Evolutionary conservation across 805 yeast genomes (phyloP), one percentile per base, ranked within the genome.

Genomic region (Spencermartinsiella europaea): DNA sequence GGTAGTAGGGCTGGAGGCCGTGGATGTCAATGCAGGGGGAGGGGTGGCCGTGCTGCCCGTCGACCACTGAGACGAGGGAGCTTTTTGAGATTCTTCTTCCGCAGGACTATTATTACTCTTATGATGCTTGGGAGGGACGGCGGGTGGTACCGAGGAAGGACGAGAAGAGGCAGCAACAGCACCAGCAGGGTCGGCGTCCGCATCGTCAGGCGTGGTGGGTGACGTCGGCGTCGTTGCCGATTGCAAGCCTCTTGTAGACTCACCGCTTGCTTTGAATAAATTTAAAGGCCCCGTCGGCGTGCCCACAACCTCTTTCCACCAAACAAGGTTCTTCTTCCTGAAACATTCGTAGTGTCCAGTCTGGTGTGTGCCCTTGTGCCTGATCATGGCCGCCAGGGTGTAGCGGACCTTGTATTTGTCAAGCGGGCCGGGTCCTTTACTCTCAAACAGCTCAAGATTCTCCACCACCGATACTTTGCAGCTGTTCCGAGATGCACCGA

Each of bases 301-400:
- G 7, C 31, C 31, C 10, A 2, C 40, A 17, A 14, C 22, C 15
- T 40, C 43, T 21, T 34, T 16, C 65, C 65, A 61, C 49, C 54
- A 57, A 5, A 36, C 44, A 28, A 56, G 48, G 45, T 63, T 59
- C 60, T 89, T 90, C 40, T 79, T 80, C 51, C 85, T 81, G 61
- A 79, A 87, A 57, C 96, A 86, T 58, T 90, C 95, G 61, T 89
- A 90, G 60, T 90, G 98, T 1, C 98, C 98, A 38, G 80, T 77
- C 17, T 81, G 75, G 64, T 90, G 97, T 1, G 91, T 80, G 0
- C 99, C 99, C 39, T 81, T 79, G 62, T 93, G 98, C 53, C 89
- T 76, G 16, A 93, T 80, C 51, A 87, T 69, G 0, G 96, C 84
- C 51, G 74, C 76, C 33, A 93, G 70, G 49, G 70, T 69, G 62